These are phyloP conservation scores for Podaxis carcinomalis DNA, from an alignment of 768 basidiomycete species.

Conservation along the genomic window DNA sequence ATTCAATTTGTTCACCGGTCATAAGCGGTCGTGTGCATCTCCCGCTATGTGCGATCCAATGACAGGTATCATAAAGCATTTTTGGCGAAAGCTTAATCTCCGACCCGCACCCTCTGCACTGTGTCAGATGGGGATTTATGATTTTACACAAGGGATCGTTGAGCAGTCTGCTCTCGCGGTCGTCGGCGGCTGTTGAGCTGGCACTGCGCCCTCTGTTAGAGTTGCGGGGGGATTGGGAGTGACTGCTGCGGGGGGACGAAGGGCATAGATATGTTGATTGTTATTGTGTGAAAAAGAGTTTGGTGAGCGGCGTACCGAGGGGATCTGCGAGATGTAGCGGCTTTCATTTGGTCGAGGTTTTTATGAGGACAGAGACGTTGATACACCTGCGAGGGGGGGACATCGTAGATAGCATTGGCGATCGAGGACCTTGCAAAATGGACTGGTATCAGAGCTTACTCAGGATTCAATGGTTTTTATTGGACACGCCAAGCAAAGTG, in stretches of 20 bases:
- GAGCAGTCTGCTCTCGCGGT: slow-evolving; percentile 25
- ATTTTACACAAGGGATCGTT: slow-evolving; percentile 52
- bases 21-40: slow-evolving; percentile 33
- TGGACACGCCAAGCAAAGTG: neutral
- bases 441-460: neutral
- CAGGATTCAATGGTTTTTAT: neutral
- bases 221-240: neutral
- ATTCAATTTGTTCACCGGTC: neutral
- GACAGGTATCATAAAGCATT: slow-evolving; percentile 60
- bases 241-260: neutral
- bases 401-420: neutral
- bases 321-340: neutral
- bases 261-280: neutral
- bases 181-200: neutral
- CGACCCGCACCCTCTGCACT: slow-evolving; percentile 50
- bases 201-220: neutral
- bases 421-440: neutral
- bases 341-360: neutral
- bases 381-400: neutral
- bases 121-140: slow-evolving; percentile 44
- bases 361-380: neutral
- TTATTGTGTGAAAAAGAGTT: neutral
- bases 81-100: slow-evolving; percentile 66
- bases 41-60: slow-evolving; percentile 62
- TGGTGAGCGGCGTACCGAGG: neutral